phyloP scores from a whole-genome alignment of 768 basidiomycete genomes.

The Boletus vinaceobasis region DNA sequence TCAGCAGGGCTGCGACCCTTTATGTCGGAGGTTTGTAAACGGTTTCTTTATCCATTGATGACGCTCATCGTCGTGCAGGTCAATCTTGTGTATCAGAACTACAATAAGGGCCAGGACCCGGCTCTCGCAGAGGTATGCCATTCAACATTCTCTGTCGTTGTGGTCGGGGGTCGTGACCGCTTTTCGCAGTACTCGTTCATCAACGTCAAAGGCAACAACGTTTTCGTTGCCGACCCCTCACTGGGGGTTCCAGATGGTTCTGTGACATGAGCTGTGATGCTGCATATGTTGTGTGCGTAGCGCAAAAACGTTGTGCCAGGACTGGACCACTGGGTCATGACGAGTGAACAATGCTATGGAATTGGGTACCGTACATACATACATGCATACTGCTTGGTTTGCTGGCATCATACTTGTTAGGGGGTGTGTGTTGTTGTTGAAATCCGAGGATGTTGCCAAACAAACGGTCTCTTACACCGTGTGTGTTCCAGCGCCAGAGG shows the following conservation, averaged over 20 bases:
- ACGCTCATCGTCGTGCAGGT: slow-evolving; percentile 35
- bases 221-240: slow-evolving; percentile 38
- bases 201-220: slow-evolving; percentile 48
- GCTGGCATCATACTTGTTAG: too few relatives aligned
- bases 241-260: not conserved
- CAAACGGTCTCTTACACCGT: too few relatives aligned
- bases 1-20: slow-evolving; percentile 46
- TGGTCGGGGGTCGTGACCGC: not conserved
- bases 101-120: slow-evolving; percentile 43
- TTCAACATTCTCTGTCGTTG: not conserved
- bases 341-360: slow-evolving; percentile 15
- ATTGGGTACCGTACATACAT: slow-evolving; percentile 18
- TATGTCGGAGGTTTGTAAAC: slow-evolving; percentile 37
- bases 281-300: slow-evolving; percentile 2
- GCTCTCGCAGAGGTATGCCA: slow-evolving; percentile 48
- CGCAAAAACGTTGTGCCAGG: not conserved
- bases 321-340: not conserved
- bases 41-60: not conserved
- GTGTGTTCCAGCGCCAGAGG: not conserved
- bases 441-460: slow-evolving; percentile 12
- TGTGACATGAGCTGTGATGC: slow-evolving; percentile 13
- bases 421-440: slow-evolving; percentile 16
- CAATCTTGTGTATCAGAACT: slow-evolving; percentile 57
- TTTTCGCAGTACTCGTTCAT: slow-evolving; percentile 49
- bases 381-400: not conserved